Evolutionary conservation across 2,329 filamentous ascomycete species (phyloP).

Genomic region (Fusarium equiseti): DNA sequence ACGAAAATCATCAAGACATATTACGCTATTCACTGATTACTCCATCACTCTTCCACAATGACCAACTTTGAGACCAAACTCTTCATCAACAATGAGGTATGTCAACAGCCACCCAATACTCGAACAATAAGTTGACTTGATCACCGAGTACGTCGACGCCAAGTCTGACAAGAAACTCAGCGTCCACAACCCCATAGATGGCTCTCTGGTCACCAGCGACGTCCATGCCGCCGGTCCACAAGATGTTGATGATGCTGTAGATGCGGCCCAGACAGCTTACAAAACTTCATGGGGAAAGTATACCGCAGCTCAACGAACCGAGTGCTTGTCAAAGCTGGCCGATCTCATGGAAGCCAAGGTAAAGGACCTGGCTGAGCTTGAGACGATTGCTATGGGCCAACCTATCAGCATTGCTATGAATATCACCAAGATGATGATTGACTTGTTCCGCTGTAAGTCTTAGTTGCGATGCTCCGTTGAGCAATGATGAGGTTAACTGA

Average conservation of each 20-base stretch:
- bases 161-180: constrained; percentile 1
- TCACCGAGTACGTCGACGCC: neutral
- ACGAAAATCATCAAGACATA: neutral
- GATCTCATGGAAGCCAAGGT: neutral
- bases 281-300: neutral
- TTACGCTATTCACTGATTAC: neutral
- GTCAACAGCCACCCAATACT: neutral
- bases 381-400: constrained; percentile 1
- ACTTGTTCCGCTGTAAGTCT: neutral
- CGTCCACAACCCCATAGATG: neutral
- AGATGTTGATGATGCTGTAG: neutral
- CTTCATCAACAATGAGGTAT: constrained; percentile 6
- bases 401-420: neutral
- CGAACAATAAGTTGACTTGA: neutral
- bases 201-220: neutral
- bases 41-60: neutral
- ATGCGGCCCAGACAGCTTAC: neutral
- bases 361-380: neutral
- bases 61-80: neutral
- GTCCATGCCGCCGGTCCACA: constrained; percentile 1
- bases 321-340: neutral
- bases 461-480: too few relatives aligned
- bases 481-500: neutral
- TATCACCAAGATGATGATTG: neutral
- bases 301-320: neutral